Conservation (phyloP, 2,329 filamentous ascomycete species). For the Monilinia vaccinii-corymbosi region DNA sequence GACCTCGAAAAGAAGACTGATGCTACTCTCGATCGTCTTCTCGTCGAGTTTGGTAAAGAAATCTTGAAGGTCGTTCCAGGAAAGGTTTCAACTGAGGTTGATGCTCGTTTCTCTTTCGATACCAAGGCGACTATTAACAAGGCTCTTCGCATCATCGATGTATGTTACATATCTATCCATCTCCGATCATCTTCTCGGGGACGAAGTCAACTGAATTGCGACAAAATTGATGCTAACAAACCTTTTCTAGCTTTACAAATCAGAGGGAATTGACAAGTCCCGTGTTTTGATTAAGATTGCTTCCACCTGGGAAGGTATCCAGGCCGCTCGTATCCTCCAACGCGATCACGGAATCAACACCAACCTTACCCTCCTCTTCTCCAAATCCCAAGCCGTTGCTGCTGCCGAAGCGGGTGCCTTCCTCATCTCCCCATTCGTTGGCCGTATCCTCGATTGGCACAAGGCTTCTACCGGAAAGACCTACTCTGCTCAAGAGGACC, state of each 20-base stretch:
- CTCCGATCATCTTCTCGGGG: not conserved
- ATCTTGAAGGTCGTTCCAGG: constrained; percentile 95
- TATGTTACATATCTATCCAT: constrained; percentile 39
- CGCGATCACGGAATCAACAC: constrained; percentile 92
- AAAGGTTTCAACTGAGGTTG: constrained; percentile 98
- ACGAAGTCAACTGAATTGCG: not conserved
- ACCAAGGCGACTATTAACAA: constrained; percentile 87
- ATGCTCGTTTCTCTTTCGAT: constrained; percentile 92
- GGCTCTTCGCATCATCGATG: constrained; percentile 93
- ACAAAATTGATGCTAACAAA: not conserved
- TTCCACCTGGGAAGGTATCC: constrained; percentile 99
- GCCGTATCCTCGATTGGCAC: constrained; percentile 99
- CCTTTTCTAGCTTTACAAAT: constrained; percentile 73
- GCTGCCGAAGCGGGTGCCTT: constrained; percentile 91
- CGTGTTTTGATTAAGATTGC: constrained; percentile 98
- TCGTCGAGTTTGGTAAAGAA: constrained; percentile 97
- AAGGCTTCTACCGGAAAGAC: constrained; percentile 94
- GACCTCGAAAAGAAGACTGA: constrained; percentile 77
- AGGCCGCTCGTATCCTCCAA: constrained; percentile 95
- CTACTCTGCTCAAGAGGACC: constrained; percentile 82
- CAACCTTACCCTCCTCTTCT: constrained; percentile 99
- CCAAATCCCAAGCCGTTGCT: constrained; percentile 83
- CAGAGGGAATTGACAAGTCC: constrained; percentile 83
- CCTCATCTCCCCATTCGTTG: constrained; percentile 98
- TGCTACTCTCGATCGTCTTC: constrained; percentile 79